Evolutionary conservation across 306 rosid genomes (phyloP).

Genomic region (Herpetospermum pedunculosum): DNA sequence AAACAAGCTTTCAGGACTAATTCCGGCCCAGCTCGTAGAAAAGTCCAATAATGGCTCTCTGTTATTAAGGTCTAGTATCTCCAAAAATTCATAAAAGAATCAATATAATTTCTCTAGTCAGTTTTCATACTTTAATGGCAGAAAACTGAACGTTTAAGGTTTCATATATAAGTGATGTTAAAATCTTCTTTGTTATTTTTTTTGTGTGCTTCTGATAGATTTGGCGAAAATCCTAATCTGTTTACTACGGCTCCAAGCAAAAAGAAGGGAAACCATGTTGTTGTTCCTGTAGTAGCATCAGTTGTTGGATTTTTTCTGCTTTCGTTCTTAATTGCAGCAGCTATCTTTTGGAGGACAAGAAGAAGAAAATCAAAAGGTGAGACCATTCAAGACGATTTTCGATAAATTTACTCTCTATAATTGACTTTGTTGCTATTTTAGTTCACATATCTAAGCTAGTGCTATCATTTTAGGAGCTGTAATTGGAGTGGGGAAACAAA

Average conservation of each 20-base stretch:
- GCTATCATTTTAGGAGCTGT: background rate
- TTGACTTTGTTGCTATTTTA: background rate
- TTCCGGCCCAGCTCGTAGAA: slow-evolving; percentile 22
- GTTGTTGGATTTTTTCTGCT: slow-evolving; percentile 27
- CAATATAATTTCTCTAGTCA: background rate
- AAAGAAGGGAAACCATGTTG: slow-evolving; percentile 7
- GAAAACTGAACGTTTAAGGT: background rate
- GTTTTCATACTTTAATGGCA: background rate
- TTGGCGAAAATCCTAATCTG: slow-evolving; percentile 25
- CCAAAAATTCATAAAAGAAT: background rate
- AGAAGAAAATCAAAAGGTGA: slow-evolving; percentile 7
- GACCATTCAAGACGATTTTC: background rate
- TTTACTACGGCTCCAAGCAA: background rate
- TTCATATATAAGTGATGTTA: background rate
- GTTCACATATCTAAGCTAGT: background rate
- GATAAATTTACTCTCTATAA: background rate
- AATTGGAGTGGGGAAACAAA: background rate
- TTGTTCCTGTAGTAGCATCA: slow-evolving; percentile 28
- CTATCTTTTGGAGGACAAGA: slow-evolving; percentile 12
- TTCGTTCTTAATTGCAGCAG: slow-evolving; percentile 2
- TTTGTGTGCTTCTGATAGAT: slow-evolving; percentile 5
- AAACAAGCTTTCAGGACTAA: slow-evolving; percentile 27
- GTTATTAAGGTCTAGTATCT: slow-evolving; percentile 18
- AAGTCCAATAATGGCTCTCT: slow-evolving; percentile 23
- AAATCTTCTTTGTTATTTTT: background rate